phyloP scores from a whole-genome alignment of 768 basidiomycete genomes.

The Kwoniella bestiolae region DNA sequence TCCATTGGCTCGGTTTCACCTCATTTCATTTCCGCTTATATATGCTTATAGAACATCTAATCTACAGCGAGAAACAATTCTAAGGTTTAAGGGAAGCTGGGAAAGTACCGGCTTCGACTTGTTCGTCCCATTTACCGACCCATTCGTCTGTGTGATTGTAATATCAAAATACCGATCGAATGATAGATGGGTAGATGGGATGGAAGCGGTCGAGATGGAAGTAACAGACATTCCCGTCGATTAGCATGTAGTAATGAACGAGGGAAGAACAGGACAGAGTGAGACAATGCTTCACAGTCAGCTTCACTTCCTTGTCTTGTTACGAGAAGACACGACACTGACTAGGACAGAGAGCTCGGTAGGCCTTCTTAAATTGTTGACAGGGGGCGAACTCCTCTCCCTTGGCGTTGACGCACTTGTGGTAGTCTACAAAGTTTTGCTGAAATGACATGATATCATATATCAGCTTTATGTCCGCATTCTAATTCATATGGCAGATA shows the following conservation, averaged over 20 bases:
- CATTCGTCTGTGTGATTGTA: background rate
- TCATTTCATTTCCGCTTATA: conserved; percentile 1
- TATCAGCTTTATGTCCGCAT: too few species aligned
- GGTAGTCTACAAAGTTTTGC: conserved; percentile 98
- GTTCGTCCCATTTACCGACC: conserved; percentile 90
- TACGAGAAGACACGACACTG: too few species aligned
- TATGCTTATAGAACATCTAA: background rate
- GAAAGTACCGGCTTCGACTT: conserved; percentile 90
- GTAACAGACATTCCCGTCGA: too few species aligned
- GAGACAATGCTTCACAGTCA: too few species aligned
- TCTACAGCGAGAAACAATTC: conserved; percentile 31
- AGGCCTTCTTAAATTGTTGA: conserved; percentile 96
- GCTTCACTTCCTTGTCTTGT: too few species aligned
- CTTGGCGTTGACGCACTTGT: conserved; percentile 95
- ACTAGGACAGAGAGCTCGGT: conserved; percentile 98
- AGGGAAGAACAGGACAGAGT: too few species aligned
- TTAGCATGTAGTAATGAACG: too few species aligned
- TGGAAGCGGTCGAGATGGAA: background rate
- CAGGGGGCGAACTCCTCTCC: conserved; percentile 98
- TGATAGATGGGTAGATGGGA: background rate
- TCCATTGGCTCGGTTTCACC: background rate
- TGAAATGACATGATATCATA: too few species aligned
- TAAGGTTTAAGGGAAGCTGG: conserved; percentile 84
- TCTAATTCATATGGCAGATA: too few species aligned
- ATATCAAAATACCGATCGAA: background rate